phyloP scores from a whole-genome alignment of 106 monocot species.

The Dendrobium catenatum region DNA sequence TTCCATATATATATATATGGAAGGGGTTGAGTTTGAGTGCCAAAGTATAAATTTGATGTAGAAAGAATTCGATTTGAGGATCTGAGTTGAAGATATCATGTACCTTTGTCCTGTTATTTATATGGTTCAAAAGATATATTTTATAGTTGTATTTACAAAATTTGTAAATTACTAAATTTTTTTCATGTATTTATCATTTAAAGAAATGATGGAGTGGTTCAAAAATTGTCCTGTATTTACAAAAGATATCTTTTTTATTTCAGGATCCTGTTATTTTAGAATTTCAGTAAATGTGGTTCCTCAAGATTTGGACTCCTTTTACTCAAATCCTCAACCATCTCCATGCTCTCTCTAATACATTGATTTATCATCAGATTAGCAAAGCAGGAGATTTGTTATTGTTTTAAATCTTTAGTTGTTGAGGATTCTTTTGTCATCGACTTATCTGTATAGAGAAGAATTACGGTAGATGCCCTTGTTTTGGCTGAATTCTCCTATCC shows the following conservation, averaged over 20 bases:
- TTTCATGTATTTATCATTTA: too few relatives aligned
- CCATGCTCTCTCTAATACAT: conserved; percentile 38
- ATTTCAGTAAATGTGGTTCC: conserved; percentile 41
- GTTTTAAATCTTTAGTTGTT: background rate
- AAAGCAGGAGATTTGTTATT: conserved; percentile 3
- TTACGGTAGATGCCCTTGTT: conserved; percentile 22
- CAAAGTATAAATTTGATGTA: too few relatives aligned
- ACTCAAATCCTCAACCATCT: conserved; percentile 36
- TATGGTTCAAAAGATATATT: conserved; percentile 39
- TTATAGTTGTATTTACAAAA: too few relatives aligned
- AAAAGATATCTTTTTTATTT: conserved; percentile 40
- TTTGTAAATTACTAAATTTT: too few relatives aligned
- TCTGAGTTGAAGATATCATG: conserved; percentile 71
- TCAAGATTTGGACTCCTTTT: conserved; percentile 11
- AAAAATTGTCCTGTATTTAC: too few relatives aligned
- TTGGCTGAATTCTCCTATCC: too few relatives aligned
- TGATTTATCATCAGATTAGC: background rate
- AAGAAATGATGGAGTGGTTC: too few relatives aligned
- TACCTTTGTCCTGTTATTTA: conserved; percentile 31
- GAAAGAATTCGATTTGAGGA: too few relatives aligned
- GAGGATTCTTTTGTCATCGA: background rate
- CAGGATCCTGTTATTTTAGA: too few relatives aligned
- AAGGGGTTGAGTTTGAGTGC: too few relatives aligned
- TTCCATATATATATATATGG: too few relatives aligned
- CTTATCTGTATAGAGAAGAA: conserved; percentile 34